A percentile compares a stretch with the other conserved stretches of the same genome.
These are phyloP conservation scores for Saccharomycopsis capsularis DNA, from an alignment of 805 yeast species.

Conservation along the genomic window DNA sequence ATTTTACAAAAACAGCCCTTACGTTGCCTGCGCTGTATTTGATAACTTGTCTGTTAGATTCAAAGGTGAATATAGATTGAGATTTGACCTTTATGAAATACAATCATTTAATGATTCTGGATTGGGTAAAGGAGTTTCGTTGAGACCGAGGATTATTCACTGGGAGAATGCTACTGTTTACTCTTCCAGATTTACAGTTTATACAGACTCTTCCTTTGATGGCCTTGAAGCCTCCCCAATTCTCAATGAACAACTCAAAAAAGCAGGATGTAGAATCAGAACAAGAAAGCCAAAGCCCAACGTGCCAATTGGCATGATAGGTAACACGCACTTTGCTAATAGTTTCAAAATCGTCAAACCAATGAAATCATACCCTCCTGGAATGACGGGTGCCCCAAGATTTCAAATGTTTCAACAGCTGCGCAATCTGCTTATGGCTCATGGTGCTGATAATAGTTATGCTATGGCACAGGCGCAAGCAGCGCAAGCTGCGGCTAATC, in stretches of 20 bases:
- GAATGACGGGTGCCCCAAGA: too few species aligned
- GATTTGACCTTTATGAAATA: constrained; percentile 20
- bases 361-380: neutral
- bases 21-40: constrained; percentile 21
- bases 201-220: constrained; percentile 22
- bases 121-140: neutral
- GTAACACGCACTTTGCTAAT: neutral
- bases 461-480: too few species aligned
- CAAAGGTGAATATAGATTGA: constrained; percentile 20
- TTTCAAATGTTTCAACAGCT: too few species aligned
- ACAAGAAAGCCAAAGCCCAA: constrained; percentile 18
- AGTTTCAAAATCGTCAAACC: constrained; percentile 12
- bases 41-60: constrained; percentile 21
- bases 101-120: constrained; percentile 14
- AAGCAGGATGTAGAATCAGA: constrained; percentile 22
- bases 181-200: constrained; percentile 19
- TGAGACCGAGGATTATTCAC: constrained; percentile 14
- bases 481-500: neutral
- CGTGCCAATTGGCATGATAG: neutral
- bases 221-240: constrained; percentile 21
- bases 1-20: constrained; percentile 19
- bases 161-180: constrained; percentile 12
- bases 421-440: too few species aligned
- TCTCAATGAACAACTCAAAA: constrained; percentile 18
- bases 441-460: too few species aligned